Percentiles rank a stretch among this genome's conserved stretches.
These are phyloP conservation scores for Lobosporangium transversale DNA, from an alignment of 192 early-diverging fungal species.

Conservation along the genomic window DNA sequence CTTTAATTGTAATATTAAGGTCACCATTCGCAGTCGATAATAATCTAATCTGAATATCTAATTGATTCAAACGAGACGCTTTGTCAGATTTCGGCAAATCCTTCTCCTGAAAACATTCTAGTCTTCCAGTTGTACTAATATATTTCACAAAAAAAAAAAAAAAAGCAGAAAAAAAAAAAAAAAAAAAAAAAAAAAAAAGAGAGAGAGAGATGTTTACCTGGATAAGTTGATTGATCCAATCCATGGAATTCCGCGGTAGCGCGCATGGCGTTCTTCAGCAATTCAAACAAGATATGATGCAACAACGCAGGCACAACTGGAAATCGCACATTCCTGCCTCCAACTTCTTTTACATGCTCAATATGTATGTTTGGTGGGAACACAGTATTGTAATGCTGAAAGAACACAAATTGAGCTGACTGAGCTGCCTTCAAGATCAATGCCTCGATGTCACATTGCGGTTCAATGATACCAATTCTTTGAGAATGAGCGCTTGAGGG, in stretches of 20 bases:
- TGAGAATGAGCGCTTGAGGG: slow-evolving; percentile 36
- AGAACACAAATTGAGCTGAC: slow-evolving; percentile 49
- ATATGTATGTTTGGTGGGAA: slow-evolving; percentile 48
- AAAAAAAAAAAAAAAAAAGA: background rate
- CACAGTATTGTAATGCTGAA: slow-evolving; percentile 44
- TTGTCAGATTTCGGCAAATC: too few relatives aligned
- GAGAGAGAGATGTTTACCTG: slow-evolving; percentile 29
- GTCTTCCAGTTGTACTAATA: too few relatives aligned
- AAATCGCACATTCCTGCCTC: slow-evolving; percentile 43
- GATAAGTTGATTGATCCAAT: slow-evolving; percentile 58
- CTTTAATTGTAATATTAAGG: slow-evolving; percentile 36
- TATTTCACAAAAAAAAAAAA: too few relatives aligned
- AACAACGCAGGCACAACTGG: slow-evolving; percentile 56
- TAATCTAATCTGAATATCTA: slow-evolving; percentile 33
- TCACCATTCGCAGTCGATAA: slow-evolving; percentile 12
- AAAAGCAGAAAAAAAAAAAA: background rate
- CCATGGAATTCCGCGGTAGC: slow-evolving; percentile 86
- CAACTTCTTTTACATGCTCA: slow-evolving; percentile 40
- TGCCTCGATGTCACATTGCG: slow-evolving; percentile 47
- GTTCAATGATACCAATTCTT: slow-evolving; percentile 45
- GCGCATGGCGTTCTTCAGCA: slow-evolving; percentile 90
- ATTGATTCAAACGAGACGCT: background rate
- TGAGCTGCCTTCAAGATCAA: slow-evolving; percentile 40
- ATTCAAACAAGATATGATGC: slow-evolving; percentile 92
- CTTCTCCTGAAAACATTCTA: too few relatives aligned